Conservation (phyloP, 1,284 basidiomycete species). For the Apiotrichum montevideense region DNA sequence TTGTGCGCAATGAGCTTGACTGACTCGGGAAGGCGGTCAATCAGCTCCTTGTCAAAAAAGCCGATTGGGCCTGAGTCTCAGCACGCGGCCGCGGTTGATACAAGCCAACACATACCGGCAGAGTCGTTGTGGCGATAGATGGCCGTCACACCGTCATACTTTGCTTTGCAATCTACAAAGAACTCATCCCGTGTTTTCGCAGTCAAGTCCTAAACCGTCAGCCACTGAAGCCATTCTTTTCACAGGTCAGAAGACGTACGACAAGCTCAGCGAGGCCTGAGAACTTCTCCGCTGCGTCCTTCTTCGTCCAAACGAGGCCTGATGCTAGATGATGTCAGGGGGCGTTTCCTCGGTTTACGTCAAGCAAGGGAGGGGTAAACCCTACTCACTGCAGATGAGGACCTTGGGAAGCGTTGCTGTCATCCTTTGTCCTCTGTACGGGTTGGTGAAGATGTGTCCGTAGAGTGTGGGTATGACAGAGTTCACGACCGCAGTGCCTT, state of each 20-base stretch:
- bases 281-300: slow-evolving; percentile 63
- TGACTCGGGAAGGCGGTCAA: slow-evolving; percentile 59
- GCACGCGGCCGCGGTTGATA: slow-evolving; percentile 56
- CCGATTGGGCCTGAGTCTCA: slow-evolving; percentile 56
- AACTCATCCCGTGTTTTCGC: slow-evolving; percentile 63
- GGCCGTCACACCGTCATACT: slow-evolving; percentile 67
- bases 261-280: slow-evolving; percentile 64
- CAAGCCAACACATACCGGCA: slow-evolving; percentile 13
- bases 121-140: slow-evolving; percentile 62
- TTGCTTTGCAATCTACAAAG: slow-evolving; percentile 60
- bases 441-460: neutral
- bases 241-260: slow-evolving; percentile 51
- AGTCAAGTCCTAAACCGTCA: slow-evolving; percentile 56
- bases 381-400: slow-evolving; percentile 42
- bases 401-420: slow-evolving; percentile 36
- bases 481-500: neutral
- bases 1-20: slow-evolving; percentile 86
- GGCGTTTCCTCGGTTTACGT: too few species aligned
- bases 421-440: neutral
- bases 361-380: too few species aligned
- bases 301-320: slow-evolving; percentile 68
- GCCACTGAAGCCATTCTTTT: neutral
- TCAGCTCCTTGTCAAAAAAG: slow-evolving; percentile 69
- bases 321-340: neutral
- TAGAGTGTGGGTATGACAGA: neutral